Conservation (phyloP, 2,329 filamentous ascomycete genomes). For the Penicillium italicum region DNA sequence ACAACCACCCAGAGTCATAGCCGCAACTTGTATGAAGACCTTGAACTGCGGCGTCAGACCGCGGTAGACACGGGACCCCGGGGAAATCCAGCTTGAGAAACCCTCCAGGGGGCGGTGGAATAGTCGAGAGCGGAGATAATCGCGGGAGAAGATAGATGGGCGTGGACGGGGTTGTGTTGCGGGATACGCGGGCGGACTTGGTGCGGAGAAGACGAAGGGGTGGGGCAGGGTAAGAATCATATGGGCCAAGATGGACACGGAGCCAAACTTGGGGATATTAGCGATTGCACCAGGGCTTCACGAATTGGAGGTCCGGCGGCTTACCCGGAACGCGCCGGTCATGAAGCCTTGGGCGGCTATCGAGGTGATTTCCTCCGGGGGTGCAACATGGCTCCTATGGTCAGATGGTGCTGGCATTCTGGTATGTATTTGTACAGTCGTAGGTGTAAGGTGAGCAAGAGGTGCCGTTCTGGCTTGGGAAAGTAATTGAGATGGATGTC, state of each 20-base stretch:
- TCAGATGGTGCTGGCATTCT: constrained; percentile 43
- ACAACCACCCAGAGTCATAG: constrained; percentile 48
- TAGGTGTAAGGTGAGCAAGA: background rate
- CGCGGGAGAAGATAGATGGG: constrained; percentile 28
- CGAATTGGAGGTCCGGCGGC: constrained; percentile 12
- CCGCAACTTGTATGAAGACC: constrained; percentile 47
- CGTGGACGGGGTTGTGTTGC: constrained; percentile 20
- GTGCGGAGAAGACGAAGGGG: constrained; percentile 39
- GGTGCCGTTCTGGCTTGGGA: background rate
- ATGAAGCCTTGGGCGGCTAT: constrained; percentile 44
- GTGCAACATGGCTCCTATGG: constrained; percentile 40
- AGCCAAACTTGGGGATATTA: constrained; percentile 37
- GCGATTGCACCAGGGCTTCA: background rate
- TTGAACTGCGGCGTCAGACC: constrained; percentile 50
- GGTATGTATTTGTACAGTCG: background rate
- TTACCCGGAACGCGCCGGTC: constrained; percentile 43
- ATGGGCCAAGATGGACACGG: constrained; percentile 46
- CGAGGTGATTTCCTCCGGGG: constrained; percentile 41
- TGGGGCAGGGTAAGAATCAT: constrained; percentile 44
- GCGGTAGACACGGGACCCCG: constrained; percentile 43
- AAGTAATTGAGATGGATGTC: background rate
- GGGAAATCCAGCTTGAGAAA: constrained; percentile 48
- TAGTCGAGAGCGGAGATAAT: constrained; percentile 30
- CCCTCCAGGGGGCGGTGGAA: constrained; percentile 45
- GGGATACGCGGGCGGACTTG: constrained; percentile 26